Conservation (phyloP, 140 eudicot species). For the Erigeron philadelphicus region DNA sequence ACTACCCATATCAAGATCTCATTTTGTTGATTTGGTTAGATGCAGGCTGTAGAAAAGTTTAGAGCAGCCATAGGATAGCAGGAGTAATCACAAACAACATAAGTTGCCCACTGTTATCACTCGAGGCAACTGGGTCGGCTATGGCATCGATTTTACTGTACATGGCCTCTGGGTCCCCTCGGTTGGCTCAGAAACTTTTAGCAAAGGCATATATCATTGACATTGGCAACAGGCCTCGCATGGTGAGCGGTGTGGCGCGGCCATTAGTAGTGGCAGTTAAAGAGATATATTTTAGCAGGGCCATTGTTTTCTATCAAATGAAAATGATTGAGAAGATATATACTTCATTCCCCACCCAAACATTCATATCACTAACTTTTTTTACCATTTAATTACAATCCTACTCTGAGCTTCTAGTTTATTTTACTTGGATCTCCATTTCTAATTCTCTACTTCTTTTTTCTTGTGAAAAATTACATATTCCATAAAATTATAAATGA, state of each 20-base stretch:
- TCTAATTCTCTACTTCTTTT: background rate
- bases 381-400: background rate
- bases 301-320: background rate
- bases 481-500: background rate
- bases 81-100: constrained; percentile 63
- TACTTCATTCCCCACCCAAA: background rate
- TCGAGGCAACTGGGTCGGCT: constrained; percentile 24
- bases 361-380: background rate
- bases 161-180: background rate
- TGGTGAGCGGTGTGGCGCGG: background rate
- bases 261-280: background rate
- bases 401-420: background rate
- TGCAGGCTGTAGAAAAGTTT: constrained; percentile 75
- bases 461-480: background rate
- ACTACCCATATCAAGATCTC: constrained; percentile 34
- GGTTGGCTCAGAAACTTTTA: background rate
- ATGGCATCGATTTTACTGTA: background rate
- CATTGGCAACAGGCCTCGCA: background rate
- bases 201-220: background rate
- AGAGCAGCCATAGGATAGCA: constrained; percentile 71
- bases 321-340: background rate
- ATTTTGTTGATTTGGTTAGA: constrained; percentile 74
- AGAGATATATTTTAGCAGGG: background rate
- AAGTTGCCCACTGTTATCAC: constrained; percentile 60
- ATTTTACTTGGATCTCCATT: background rate